Evolutionary conservation across 1,139 yeast species (phyloP), one percentile per base, ranked within the genome.

Genomic region (Magnusiomyces starmeri): DNA sequence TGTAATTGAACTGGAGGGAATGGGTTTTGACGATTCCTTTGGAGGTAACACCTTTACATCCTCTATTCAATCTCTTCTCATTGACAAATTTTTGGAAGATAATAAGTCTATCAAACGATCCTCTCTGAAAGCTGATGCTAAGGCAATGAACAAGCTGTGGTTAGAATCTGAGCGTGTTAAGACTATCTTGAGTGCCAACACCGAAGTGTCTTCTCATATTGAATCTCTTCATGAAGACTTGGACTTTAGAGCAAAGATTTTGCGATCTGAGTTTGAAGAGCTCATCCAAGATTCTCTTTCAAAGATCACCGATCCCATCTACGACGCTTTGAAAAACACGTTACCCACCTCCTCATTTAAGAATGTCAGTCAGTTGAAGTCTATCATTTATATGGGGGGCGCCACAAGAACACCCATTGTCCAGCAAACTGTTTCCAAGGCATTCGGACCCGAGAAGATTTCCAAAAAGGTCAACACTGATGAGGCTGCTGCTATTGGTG

Each of bases 401-500:
- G 81, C 96, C 1, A 81, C 94, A 10, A 81, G 99, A 66, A 86
- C 89, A 27, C 98, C 98, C 18, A 78, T 85, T 62, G 83, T 92
- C 50, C 95, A 88, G 67, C 62, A 70, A 4, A 67, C 76, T 3
- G 73, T 85, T 46, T 58, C 62, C 21, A 82, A 78, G 2, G 72
- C 75, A 52, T 60, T 58, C 9, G 50, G 50, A 6, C 46, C 47
- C 16, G 57, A 56, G n/a, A 63, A 64, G 43, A 73, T 94, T 48
- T 77, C 96, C n/a, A 89, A 84, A 66, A 87, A 84, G 52, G 95
- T 94, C 48, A 92, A 92, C 67, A 94, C 98, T 0, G 99, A 92
- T 69, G 99, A 92, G 69, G 82, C 97, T 55, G 89, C 88, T 54
- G 96, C 89, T 14, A 75, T 87, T 62, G 99, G 99, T 51, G 82